These are phyloP conservation scores for Coemansia sp. DNA, from an alignment of 192 early-diverging fungal species.

Conservation along the genomic window DNA sequence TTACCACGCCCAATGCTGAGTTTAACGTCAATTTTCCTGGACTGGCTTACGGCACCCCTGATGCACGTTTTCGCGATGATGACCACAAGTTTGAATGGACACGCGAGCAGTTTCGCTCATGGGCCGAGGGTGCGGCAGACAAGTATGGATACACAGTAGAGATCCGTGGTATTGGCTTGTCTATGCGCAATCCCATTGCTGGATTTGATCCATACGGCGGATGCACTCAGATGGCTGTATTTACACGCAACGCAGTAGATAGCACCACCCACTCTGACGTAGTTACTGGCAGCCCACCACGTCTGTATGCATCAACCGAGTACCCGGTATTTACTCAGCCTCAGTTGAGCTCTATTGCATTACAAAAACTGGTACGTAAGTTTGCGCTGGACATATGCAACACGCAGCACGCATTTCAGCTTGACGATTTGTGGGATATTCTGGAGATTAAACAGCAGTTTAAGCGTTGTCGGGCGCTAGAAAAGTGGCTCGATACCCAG, in stretches of 20 bases:
- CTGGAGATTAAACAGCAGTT: constrained; percentile 58
- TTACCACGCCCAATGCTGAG: constrained; percentile 85
- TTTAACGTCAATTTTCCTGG: constrained; percentile 86
- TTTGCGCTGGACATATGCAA: constrained; percentile 14
- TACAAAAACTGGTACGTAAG: constrained; percentile 35
- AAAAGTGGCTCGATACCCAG: constrained; percentile 24
- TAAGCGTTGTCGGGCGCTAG: constrained; percentile 32
- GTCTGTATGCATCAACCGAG: constrained; percentile 45
- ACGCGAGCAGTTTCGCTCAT: constrained; percentile 74
- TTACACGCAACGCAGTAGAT: constrained; percentile 28
- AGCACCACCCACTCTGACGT: neutral
- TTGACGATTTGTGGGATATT: constrained; percentile 49
- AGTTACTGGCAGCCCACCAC: constrained; percentile 14
- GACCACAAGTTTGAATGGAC: constrained; percentile 99
- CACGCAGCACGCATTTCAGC: neutral
- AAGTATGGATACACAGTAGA: constrained; percentile 65
- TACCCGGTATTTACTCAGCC: constrained; percentile 57
- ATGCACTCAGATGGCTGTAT: constrained; percentile 79
- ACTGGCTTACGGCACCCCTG: constrained; percentile 68
- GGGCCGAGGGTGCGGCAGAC: constrained; percentile 61
- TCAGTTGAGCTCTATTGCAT: constrained; percentile 30
- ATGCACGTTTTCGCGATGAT: constrained; percentile 66
- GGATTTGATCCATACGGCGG: constrained; percentile 53
- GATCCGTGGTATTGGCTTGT: constrained; percentile 38
- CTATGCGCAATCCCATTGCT: constrained; percentile 31